These are phyloP conservation scores for Acrodontium crateriforme DNA, from an alignment of 2,329 filamentous ascomycete genomes.

Conservation along the genomic window DNA sequence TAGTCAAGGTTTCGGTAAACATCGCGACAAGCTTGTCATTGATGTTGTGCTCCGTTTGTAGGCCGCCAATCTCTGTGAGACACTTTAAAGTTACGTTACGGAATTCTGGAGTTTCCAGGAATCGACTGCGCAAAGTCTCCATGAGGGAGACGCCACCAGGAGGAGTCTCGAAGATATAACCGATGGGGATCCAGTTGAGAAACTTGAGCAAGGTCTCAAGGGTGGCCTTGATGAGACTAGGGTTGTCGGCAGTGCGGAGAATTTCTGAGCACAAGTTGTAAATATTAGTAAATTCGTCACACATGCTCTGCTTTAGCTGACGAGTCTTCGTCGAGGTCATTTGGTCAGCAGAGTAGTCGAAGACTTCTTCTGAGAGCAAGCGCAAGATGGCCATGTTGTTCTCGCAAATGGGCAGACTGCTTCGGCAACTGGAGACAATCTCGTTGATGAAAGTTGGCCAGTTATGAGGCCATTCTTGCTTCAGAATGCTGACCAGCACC, in stretches of 20 bases:
- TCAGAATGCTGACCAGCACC: constrained; percentile 90
- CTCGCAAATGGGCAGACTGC: constrained; percentile 92
- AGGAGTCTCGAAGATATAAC: constrained; percentile 96
- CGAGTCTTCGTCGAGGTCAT: constrained; percentile 98
- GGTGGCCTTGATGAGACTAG: constrained; percentile 87
- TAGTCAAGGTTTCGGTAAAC: constrained; percentile 93
- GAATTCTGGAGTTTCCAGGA: constrained; percentile 87
- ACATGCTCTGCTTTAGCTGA: constrained; percentile 97
- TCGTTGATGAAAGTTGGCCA: constrained; percentile 99
- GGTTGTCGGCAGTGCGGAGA: constrained; percentile 74
- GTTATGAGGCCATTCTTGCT: constrained; percentile 99
- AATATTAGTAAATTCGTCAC: constrained; percentile 93
- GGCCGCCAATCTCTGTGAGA: constrained; percentile 87
- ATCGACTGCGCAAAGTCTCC: constrained; percentile 81
- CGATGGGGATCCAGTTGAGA: constrained; percentile 96
- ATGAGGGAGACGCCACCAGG: constrained; percentile 51
- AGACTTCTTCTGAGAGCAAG: constrained; percentile 91
- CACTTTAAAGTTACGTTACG: constrained; percentile 94
- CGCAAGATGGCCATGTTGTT: constrained; percentile 99
- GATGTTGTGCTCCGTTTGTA: constrained; percentile 77
- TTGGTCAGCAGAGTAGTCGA: constrained; percentile 95
- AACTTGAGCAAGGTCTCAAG: constrained; percentile 91
- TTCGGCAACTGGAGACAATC: constrained; percentile 92
- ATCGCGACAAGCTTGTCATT: constrained; percentile 94
- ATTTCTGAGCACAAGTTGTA: constrained; percentile 97